Evolutionary conservation across 176 grass and related monocot species (phyloP).

Genomic region (Triticum dicoccoides): DNA sequence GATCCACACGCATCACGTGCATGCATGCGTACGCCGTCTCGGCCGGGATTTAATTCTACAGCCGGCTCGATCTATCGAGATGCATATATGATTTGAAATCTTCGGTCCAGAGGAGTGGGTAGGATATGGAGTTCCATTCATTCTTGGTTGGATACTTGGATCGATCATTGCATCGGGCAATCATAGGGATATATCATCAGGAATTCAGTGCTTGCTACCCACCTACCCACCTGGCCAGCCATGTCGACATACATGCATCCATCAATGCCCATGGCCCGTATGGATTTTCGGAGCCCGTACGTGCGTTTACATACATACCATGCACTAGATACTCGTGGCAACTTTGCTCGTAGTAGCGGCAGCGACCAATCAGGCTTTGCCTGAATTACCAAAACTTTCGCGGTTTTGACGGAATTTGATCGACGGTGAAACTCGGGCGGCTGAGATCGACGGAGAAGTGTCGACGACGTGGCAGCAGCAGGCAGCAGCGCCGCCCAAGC

Average conservation of each 20-base stretch:
- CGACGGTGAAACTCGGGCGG: background rate
- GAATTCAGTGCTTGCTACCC: background rate
- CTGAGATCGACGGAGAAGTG: too few relatives aligned
- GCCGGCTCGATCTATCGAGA: background rate
- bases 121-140: background rate
- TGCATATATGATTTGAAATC: background rate
- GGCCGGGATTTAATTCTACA: background rate
- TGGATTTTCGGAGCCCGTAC: background rate
- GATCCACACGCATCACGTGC: background rate
- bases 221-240: background rate
- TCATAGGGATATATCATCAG: background rate
- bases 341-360: too few relatives aligned
- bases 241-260: background rate
- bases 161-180: background rate
- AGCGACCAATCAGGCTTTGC: background rate
- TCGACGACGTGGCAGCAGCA: too few relatives aligned
- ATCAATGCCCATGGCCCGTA: background rate
- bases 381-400: background rate
- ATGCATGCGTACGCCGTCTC: background rate
- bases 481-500: too few relatives aligned
- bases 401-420: background rate
- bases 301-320: background rate
- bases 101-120: background rate
- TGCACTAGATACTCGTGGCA: too few relatives aligned
- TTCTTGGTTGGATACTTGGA: background rate